Percentiles rank a stretch among this genome's conserved stretches.
Conservation (phyloP, 306 rosid species). For the Vigna angularis region DNA sequence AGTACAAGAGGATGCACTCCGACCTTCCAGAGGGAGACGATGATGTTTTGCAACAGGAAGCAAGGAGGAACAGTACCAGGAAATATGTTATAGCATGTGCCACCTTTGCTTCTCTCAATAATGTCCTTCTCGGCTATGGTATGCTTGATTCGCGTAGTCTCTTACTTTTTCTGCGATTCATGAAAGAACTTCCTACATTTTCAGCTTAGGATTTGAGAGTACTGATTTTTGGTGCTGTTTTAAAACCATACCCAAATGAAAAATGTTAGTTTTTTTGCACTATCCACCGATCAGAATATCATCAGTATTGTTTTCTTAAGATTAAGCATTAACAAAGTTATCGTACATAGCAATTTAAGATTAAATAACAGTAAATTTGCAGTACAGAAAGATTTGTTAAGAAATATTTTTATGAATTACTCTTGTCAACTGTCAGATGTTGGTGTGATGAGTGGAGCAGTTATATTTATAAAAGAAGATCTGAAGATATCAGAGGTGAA, state of each 20-base stretch:
- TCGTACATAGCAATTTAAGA: not conserved
- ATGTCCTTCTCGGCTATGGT: conserved; percentile 91
- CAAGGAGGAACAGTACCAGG: conserved; percentile 51
- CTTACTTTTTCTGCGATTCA: conserved; percentile 12
- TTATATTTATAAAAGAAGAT: conserved; percentile 79
- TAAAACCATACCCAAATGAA: not conserved
- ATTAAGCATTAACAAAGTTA: not conserved
- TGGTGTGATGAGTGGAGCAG: conserved; percentile 92
- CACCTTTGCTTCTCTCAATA: conserved; percentile 83
- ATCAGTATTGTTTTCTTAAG: not conserved
- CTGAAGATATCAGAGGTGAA: conserved; percentile 81
- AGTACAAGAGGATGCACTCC: conserved; percentile 74
- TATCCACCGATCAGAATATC: not conserved
- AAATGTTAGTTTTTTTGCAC: not conserved
- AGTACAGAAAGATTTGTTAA: not conserved
- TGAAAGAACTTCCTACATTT: not conserved
- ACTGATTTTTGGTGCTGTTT: not conserved
- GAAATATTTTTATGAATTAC: not conserved
- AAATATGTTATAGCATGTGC: conserved; percentile 79
- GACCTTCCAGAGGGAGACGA: conserved; percentile 53
- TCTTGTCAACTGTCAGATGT: conserved; percentile 59
- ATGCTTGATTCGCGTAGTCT: conserved; percentile 5
- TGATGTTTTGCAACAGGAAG: conserved; percentile 49
- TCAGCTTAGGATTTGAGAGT: not conserved
- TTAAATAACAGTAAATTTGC: not conserved